Evolutionary conservation across 116 monocot genomes (phyloP).

Genomic region (Dioscorea cayenensis): DNA sequence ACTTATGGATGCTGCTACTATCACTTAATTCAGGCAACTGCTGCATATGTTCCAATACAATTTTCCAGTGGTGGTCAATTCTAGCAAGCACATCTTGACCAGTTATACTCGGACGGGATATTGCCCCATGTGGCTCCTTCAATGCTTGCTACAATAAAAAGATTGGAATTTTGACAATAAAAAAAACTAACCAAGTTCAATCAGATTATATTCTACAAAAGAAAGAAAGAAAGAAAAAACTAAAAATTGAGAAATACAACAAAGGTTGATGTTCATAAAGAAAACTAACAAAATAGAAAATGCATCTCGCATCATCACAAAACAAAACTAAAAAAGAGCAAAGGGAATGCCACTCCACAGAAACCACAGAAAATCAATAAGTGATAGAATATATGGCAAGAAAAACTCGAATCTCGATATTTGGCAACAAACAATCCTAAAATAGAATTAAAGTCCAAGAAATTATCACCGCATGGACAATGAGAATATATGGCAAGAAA

Average conservation of each 20-base stretch:
- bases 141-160: conserved; percentile 6
- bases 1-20: conserved; percentile 28
- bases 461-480: not conserved
- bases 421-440: not conserved
- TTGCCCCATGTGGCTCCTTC: conserved; percentile 7
- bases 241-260: not conserved
- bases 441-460: not conserved
- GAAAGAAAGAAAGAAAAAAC: not conserved
- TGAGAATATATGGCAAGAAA: not conserved
- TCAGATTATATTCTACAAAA: not conserved
- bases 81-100: conserved; percentile 18
- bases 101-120: not conserved
- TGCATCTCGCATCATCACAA: too few species aligned
- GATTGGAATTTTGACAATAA: not conserved
- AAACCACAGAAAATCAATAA: not conserved
- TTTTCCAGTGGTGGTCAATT: conserved; percentile 37
- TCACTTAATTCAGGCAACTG: conserved; percentile 26
- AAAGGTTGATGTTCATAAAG: too few species aligned
- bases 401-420: not conserved
- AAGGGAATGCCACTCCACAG: too few species aligned
- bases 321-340: too few species aligned
- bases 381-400: not conserved
- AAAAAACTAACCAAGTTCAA: not conserved
- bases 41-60: conserved; percentile 32
- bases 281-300: too few species aligned